Base-by-base conservation (phyloP, 805 yeast species). In the Saccharomycopsis fibuligera region DNA sequence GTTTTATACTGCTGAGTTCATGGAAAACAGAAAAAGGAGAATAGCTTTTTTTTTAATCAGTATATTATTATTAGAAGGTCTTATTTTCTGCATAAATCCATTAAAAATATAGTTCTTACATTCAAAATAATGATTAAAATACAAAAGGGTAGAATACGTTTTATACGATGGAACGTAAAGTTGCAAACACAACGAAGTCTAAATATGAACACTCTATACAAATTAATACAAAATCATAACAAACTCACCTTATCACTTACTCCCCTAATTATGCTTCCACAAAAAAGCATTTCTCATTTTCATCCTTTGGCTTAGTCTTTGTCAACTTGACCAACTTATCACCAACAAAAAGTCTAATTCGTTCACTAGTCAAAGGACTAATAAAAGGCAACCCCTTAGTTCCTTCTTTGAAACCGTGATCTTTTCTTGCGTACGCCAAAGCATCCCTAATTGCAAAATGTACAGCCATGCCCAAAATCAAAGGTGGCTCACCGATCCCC, bases 401-500 rank as follows among this genome's bases (percentile, higher is more conserved):
- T 5, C 64, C 61, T 2, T 35, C 48, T 21, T 45, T 51, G 29
- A 56, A 25, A 4, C 69, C 71, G 39, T 67, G 59, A 17, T 60
- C 59, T 35, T 53, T 51, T 31, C 74, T 60, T 2, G 74, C 70
- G 35, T 57, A 54, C 19, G 58, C 61, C 35, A 72, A 56, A 0
- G 76, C 76, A 54, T 72, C 66, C 27, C 76, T 61, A 25, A 72
- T 54, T 3, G 76, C 76, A 59, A 69, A 72, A 54, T 68, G 64
- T 4, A 68, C 73, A 27, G 61, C 52, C n/a, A 63, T 59, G 1
- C 76, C 76, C 29, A 72, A 56, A 52, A 72, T 70, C 47, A 72
- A 57, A n/a, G 77, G 77, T 5, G 77, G 77, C 58, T 72, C 77
- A 23, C 77, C 77, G 44, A 72, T 68, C 29, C 77, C 77, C 54